Base-by-base conservation (phyloP, 768 basidiomycete species). In the Inosperma sp. region DNA sequence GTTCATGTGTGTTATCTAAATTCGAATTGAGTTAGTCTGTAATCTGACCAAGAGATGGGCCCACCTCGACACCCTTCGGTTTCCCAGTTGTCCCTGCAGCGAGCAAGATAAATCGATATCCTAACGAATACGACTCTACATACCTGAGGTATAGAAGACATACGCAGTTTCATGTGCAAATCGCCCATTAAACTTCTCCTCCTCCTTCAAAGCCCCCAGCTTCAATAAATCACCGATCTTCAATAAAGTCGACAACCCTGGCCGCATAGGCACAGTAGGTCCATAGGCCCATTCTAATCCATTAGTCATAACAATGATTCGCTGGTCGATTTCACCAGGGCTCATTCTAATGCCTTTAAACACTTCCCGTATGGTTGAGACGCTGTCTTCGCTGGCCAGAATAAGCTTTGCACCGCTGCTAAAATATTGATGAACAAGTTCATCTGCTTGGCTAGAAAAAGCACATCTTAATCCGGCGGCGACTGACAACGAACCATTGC, bases 11-110 rank as follows among this genome's bases (percentile, higher is more conserved):
- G 98, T 88, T 17, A 85, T 79, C 19, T 87, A 66, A 3, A 96
- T 82, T 57, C 95, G 81, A 84, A 93, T 93, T 65, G 94, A 93
- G n/a, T 86, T 84, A 25, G 79, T 87, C n/a, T n/a, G n/a, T n/a
- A n/a, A n/a, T n/a, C n/a, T n/a, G n/a, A n/a, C n/a, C n/a, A n/a
- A n/a, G n/a, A n/a, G n/a, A n/a, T n/a, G n/a, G n/a, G n/a, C 59
- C 50, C 54, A 76, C 76, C 69, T 76, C 74, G 16, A 77, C 75
- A 47, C 77, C 89, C 66, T 91, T 92, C 2, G 89, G 82, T 53
- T 82, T 81, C 1, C 88, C 86, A 0, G 85, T 88, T 1, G 88
- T 91, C 3, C 88, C 88, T 62, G 68, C 42, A 43, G 30, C 37
- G 37, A 8, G 16, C 9, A 40, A 34, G 23, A 14, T 30, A 45